Base-by-base conservation (phyloP, 2,329 filamentous ascomycete genomes). In the Diaporthe australafricana region DNA sequence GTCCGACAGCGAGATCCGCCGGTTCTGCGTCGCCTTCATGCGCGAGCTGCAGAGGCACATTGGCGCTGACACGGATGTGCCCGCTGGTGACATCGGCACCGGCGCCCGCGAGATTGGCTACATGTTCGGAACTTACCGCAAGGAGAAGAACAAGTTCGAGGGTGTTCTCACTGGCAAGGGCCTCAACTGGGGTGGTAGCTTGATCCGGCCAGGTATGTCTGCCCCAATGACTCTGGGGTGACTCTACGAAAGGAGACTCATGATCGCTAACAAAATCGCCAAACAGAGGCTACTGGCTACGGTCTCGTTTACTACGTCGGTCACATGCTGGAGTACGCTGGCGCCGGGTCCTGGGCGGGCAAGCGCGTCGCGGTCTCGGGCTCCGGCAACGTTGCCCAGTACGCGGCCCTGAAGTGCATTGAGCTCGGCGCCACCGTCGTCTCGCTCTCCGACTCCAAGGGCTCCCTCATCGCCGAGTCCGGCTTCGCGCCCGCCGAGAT, bases 1-100 rank as follows among this genome's bases (percentile, higher is more conserved):
- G 90, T 93, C 92, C 70, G 95, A 99, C 86, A 93, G 91, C 83
- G 96, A 98, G 90, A 98, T 98, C 86, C 94, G 96, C 81, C 94
- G 94, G 82, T 98, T 99, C 90, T 98, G 96, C 87, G 91, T 93
- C 76, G 86, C 95, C 73, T 99, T 98, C 89, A 98, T 98, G 96
- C 92, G 91, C 78, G 94, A 98, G 88, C 91, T 99, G 75, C 93
- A 89, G 87, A 95, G 94, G 86, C 95, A 98, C 90, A 98, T 98
- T 81, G 95, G 96, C 78, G 94, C 94, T 77, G 93, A 98, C 84
- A 98, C 94, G 57, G 96, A 98, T 81, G 95, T 99, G 32, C 96
- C 96, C 74, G 96, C 96, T 76, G 96, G 96, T 83, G 96, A 99
- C 81, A 98, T 98, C 81, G 96, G 96, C 84, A 96, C 98, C 66